A percentile compares a stretch with the other conserved stretches of the same genome.
These are phyloP conservation scores for Cnidoscolus chayamansa DNA, from an alignment of 441 rosid genomes.

Conservation along the genomic window DNA sequence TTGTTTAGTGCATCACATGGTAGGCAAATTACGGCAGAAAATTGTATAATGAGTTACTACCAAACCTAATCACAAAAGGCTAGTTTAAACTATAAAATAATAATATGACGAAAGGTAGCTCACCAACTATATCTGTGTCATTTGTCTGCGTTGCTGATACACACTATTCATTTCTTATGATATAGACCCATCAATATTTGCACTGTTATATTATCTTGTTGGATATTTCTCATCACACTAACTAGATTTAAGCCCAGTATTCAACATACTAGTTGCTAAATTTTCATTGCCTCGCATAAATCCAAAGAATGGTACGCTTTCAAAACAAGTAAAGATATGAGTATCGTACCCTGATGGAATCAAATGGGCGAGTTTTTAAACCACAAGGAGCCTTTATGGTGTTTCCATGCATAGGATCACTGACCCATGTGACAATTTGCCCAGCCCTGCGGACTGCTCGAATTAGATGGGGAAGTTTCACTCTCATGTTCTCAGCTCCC, in stretches of 20 bases:
- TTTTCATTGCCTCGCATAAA: not conserved
- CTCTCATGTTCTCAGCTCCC: constrained; percentile 99
- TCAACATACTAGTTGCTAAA: not conserved
- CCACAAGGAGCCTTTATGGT: constrained; percentile 92
- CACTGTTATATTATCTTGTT: no score
- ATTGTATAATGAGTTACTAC: not conserved
- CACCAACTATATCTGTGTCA: not conserved
- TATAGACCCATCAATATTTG: not conserved
- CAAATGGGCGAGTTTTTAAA: constrained; percentile 89
- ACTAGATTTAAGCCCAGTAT: not conserved
- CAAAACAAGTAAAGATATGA: constrained; percentile 12
- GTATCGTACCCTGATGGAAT: constrained; percentile 74
- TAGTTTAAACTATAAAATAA: not conserved
- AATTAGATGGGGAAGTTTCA: constrained; percentile 88
- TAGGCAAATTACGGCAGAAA: no score
- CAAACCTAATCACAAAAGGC: not conserved
- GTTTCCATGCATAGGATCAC: constrained; percentile 97
- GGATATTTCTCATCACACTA: no score
- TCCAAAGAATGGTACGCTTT: not conserved
- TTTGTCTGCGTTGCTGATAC: not conserved
- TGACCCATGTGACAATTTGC: constrained; percentile 91
- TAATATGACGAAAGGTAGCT: not conserved
- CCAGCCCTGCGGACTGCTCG: constrained; percentile 85
- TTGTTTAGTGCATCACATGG: no score
- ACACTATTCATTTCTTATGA: not conserved